These are phyloP conservation scores for Tylopilus cervinicoccineus DNA, from an alignment of 768 basidiomycete genomes.

Conservation along the genomic window DNA sequence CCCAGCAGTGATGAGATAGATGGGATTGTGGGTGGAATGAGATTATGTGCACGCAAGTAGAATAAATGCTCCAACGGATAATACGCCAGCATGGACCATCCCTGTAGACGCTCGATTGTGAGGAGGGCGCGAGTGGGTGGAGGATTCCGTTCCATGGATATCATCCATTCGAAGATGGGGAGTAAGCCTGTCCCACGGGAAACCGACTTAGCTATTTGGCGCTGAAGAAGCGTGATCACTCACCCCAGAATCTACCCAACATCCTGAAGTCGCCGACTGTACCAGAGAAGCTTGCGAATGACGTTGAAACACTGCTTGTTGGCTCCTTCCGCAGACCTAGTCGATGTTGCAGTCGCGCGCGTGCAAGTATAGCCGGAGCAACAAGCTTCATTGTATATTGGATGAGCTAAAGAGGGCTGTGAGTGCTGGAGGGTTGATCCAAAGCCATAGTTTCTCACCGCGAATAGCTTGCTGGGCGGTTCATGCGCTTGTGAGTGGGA, in stretches of 20 bases:
- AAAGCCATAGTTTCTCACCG: constrained; percentile 38
- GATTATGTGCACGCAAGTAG: constrained; percentile 57
- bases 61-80: constrained; percentile 77
- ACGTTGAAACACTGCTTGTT: constrained; percentile 49
- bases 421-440: neutral
- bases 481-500: constrained; percentile 8
- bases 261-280: constrained; percentile 66
- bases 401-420: constrained; percentile 47
- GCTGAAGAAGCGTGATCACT: constrained; percentile 18
- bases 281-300: constrained; percentile 50
- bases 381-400: constrained; percentile 72
- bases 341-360: constrained; percentile 66
- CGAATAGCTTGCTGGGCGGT: constrained; percentile 63
- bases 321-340: constrained; percentile 55
- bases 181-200: constrained; percentile 53
- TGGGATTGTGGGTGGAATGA: constrained; percentile 55
- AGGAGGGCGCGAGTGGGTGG: constrained; percentile 67
- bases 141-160: constrained; percentile 66
- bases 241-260: constrained; percentile 79
- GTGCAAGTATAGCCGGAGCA: constrained; percentile 58
- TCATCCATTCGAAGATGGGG: constrained; percentile 77
- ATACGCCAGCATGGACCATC: constrained; percentile 67
- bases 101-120: constrained; percentile 77
- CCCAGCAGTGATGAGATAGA: constrained; percentile 42
- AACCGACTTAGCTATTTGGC: neutral